Evolutionary conservation across 2,329 filamentous ascomycete species (phyloP).

Genomic region (Plectosphaerella cucumerina): DNA sequence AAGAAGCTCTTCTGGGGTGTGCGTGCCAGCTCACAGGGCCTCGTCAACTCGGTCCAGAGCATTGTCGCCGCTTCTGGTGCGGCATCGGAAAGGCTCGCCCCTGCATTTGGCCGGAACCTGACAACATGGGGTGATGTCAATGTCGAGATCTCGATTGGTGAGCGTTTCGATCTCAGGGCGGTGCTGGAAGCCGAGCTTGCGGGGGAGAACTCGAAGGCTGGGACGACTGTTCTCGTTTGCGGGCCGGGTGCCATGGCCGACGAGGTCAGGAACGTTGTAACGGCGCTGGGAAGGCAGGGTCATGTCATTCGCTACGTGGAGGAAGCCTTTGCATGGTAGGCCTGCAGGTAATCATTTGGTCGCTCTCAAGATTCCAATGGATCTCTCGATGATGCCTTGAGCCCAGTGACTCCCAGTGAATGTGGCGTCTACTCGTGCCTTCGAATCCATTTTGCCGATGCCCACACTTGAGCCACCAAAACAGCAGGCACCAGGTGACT

Average conservation of each 20-base stretch:
- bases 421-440: too few relatives aligned
- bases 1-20: conserved; percentile 25
- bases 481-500: too few relatives aligned
- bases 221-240: conserved; percentile 23
- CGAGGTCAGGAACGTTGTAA: conserved; percentile 19
- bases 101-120: not conserved
- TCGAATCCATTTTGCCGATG: too few relatives aligned
- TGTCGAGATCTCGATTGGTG: conserved; percentile 21
- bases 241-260: conserved; percentile 23
- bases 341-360: too few relatives aligned
- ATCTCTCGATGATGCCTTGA: too few relatives aligned
- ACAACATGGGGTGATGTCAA: conserved; percentile 20
- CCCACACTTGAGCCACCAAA: too few relatives aligned
- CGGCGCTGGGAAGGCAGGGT: conserved; percentile 19
- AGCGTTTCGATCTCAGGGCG: conserved; percentile 19
- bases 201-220: conserved; percentile 6
- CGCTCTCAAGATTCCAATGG: too few relatives aligned
- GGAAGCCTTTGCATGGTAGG: conserved; percentile 9
- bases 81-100: not conserved
- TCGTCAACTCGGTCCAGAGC: conserved; percentile 19
- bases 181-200: conserved; percentile 19
- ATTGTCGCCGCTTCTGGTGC: conserved; percentile 11
- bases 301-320: conserved; percentile 17
- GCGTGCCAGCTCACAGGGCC: conserved; percentile 9
- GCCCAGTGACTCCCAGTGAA: too few relatives aligned